Evolutionary conservation across 2,329 filamentous ascomycete genomes (phyloP).

Genomic region (Cercospora sojina): DNA sequence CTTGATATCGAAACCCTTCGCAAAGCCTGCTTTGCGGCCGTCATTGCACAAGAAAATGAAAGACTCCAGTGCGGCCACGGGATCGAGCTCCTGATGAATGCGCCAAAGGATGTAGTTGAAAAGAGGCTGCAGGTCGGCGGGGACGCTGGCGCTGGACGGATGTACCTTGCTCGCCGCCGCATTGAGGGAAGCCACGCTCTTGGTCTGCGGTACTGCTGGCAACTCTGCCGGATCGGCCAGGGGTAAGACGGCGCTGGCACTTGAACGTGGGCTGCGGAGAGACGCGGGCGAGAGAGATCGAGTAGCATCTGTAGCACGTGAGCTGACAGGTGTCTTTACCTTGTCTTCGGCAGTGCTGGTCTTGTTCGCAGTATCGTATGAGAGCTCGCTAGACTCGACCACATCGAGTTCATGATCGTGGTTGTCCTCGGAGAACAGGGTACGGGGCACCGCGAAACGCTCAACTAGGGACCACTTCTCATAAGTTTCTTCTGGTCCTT

Average conservation of each 20-base stretch:
- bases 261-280: constrained; percentile 40
- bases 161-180: constrained; percentile 12
- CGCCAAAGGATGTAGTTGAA: constrained; percentile 55
- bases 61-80: constrained; percentile 49
- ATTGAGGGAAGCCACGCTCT: constrained; percentile 21
- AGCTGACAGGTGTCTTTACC: constrained; percentile 46
- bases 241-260: constrained; percentile 36
- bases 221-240: constrained; percentile 37
- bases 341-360: constrained; percentile 34
- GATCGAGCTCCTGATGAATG: constrained; percentile 51
- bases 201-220: constrained; percentile 22
- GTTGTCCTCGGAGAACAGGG: constrained; percentile 51
- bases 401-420: constrained; percentile 42
- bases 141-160: constrained; percentile 39
- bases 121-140: constrained; percentile 45
- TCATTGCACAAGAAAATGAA: constrained; percentile 56
- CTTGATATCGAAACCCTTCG: constrained; percentile 52
- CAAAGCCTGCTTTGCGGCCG: constrained; percentile 45
- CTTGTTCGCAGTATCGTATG: constrained; percentile 40
- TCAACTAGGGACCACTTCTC: constrained; percentile 53
- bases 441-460: constrained; percentile 49
- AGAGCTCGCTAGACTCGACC: constrained; percentile 34
- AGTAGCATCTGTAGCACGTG: constrained; percentile 43
- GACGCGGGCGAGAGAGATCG: constrained; percentile 44
- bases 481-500: constrained; percentile 50